A percentile compares a stretch with the other conserved stretches of the same genome.
These are phyloP conservation scores for Penicillium bialowiezense DNA, from an alignment of 495 filamentous ascomycete genomes.

Conservation along the genomic window DNA sequence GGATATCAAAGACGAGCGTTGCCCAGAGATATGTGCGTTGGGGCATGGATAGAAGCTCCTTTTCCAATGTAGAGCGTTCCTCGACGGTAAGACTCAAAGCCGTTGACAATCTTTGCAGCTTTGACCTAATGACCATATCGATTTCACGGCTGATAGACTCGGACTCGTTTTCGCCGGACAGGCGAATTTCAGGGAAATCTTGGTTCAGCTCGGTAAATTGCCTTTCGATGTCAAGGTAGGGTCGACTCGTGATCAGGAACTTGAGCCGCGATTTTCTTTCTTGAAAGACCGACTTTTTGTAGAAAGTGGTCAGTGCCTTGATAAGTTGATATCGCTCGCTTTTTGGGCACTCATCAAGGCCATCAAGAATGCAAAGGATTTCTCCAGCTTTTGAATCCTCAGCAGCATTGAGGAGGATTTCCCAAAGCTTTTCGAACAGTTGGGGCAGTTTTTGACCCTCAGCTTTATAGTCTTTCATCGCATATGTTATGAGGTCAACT, in stretches of 20 bases:
- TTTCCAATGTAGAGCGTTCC: constrained; percentile 16
- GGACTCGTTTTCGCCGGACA: constrained; percentile 36
- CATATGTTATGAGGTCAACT: constrained; percentile 25
- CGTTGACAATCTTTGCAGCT: neutral
- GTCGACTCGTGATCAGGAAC: constrained; percentile 51
- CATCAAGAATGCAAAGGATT: constrained; percentile 50
- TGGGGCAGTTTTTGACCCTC: constrained; percentile 26
- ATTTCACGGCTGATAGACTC: constrained; percentile 43
- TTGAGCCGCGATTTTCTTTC: constrained; percentile 25
- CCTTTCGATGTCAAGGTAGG: constrained; percentile 35
- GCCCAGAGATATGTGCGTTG: constrained; percentile 53
- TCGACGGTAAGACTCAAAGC: constrained; percentile 12
- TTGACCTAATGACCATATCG: neutral
- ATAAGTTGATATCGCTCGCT: constrained; percentile 13
- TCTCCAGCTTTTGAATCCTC: constrained; percentile 36
- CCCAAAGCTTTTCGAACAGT: constrained; percentile 40
- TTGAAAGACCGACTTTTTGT: constrained; percentile 3
- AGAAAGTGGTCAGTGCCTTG: constrained; percentile 5
- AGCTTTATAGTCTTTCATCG: constrained; percentile 23
- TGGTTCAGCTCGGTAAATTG: constrained; percentile 25
- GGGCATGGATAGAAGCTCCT: constrained; percentile 20
- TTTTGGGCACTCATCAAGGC: constrained; percentile 38
- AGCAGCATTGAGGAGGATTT: constrained; percentile 30
- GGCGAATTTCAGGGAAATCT: constrained; percentile 30
- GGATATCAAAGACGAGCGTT: constrained; percentile 29